Percentiles rank a stretch among this genome's conserved stretches.
phyloP scores from a whole-genome alignment of 345 rosid species.

The Moricandia arvensis region DNA sequence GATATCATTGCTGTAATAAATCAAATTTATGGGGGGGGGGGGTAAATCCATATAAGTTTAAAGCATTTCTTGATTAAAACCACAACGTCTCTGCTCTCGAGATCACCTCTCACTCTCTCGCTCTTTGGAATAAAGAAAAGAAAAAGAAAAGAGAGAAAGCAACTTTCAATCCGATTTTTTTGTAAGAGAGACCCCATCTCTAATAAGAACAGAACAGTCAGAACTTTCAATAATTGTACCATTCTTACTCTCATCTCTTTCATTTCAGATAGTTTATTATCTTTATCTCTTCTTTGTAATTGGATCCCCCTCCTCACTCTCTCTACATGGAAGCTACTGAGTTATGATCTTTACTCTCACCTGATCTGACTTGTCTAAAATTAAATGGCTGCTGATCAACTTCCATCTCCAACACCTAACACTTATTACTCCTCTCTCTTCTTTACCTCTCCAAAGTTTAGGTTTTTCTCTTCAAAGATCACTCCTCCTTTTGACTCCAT shows the following conservation, averaged over 20 bases:
- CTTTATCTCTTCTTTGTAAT: not conserved
- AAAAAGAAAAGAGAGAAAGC: slow-evolving; percentile 8
- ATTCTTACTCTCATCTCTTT: slow-evolving; percentile 10
- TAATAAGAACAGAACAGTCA: slow-evolving; percentile 19
- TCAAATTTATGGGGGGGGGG: not conserved
- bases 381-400: slow-evolving; percentile 62
- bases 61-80: not conserved
- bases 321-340: slow-evolving; percentile 40
- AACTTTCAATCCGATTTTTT: not conserved
- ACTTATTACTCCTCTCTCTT: slow-evolving; percentile 33
- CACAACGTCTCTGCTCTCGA: slow-evolving; percentile 8
- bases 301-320: not conserved
- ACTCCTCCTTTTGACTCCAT: slow-evolving; percentile 42
- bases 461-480: slow-evolving; percentile 47
- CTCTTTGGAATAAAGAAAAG: not conserved
- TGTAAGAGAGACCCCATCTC: slow-evolving; percentile 1
- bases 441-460: slow-evolving; percentile 55
- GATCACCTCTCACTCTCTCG: slow-evolving; percentile 7
- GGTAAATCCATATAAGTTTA: not conserved
- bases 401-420: slow-evolving; percentile 37
- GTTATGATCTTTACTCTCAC: slow-evolving; percentile 31
- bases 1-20: not conserved
- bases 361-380: slow-evolving; percentile 20
- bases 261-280: not conserved
- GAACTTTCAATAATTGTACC: slow-evolving; percentile 21